A percentile compares a stretch with the other conserved stretches of the same genome.
phyloP scores from a whole-genome alignment of 1,284 basidiomycete species.

The Ganoderma meredithae region DNA sequence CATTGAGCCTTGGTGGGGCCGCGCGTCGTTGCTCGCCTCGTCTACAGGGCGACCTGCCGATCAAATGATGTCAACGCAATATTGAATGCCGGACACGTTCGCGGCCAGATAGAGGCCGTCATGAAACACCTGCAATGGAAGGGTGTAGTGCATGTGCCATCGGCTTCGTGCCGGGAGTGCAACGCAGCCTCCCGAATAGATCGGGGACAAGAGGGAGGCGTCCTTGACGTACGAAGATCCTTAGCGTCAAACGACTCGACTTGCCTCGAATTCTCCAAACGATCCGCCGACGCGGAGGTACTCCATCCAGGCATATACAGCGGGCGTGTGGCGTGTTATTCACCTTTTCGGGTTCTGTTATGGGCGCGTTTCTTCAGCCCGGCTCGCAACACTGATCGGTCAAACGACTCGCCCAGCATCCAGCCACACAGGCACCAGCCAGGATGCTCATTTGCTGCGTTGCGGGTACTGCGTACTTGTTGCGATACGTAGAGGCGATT shows the following conservation, averaged over 20 bases:
- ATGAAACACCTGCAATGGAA: not conserved
- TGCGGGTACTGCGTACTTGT: not conserved
- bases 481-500: not conserved
- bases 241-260: not conserved
- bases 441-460: not conserved
- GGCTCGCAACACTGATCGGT: not conserved
- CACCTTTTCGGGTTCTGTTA: not conserved
- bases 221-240: constrained; percentile 1
- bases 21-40: not conserved
- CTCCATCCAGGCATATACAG: not conserved
- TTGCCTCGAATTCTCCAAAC: not conserved
- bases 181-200: not conserved
- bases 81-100: not conserved
- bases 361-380: not conserved
- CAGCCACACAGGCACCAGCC: not conserved
- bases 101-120: not conserved
- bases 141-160: not conserved
- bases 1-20: not conserved
- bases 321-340: not conserved
- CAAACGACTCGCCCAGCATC: not conserved
- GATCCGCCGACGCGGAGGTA: not conserved
- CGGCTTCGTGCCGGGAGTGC: not conserved
- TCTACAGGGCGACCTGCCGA: not conserved
- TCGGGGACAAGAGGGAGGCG: not conserved
- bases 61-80: not conserved